These are phyloP conservation scores for Dendrostoma leiphaemia DNA, from an alignment of 2,329 filamentous ascomycete genomes.

Conservation along the genomic window DNA sequence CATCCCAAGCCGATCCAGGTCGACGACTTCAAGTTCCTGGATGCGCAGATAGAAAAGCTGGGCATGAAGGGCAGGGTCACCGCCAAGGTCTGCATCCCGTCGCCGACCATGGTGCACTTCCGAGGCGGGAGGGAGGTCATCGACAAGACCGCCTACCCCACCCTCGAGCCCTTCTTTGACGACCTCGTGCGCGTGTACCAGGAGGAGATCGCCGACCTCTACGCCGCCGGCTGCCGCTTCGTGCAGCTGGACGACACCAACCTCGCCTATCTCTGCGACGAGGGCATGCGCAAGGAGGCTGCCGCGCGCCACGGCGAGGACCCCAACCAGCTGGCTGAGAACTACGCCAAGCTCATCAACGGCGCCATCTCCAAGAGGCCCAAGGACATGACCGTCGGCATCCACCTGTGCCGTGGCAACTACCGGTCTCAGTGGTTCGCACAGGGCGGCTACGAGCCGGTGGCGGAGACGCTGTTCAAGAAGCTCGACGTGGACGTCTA, in stretches of 20 bases:
- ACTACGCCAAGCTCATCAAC: conserved; percentile 56
- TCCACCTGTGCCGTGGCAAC: conserved; percentile 57
- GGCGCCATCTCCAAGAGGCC: conserved; percentile 50
- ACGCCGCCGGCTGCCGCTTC: conserved; percentile 53
- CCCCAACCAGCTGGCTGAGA: conserved; percentile 44
- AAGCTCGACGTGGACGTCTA: conserved; percentile 49
- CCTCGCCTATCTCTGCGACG: conserved; percentile 58
- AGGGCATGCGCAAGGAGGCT: conserved; percentile 51
- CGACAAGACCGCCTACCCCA: conserved; percentile 50
- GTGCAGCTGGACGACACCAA: conserved; percentile 60
- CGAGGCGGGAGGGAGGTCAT: conserved; percentile 53
- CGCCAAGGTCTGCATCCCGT: conserved; percentile 56
- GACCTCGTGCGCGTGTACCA: conserved; percentile 55
- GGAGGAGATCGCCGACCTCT: conserved; percentile 50
- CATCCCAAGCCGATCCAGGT: conserved; percentile 55
- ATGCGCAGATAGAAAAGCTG: conserved; percentile 40
- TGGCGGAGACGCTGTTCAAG: conserved; percentile 42
- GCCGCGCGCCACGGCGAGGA: conserved; percentile 50
- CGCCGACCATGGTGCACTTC: conserved; percentile 61
- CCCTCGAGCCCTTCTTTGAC: conserved; percentile 53
- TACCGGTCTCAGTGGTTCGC: conserved; percentile 58
- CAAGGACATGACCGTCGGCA: conserved; percentile 52
- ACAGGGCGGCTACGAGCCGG: conserved; percentile 55
- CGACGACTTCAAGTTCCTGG: conserved; percentile 53
- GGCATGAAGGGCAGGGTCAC: conserved; percentile 33